Percentiles rank a stretch among this genome's conserved stretches.
These are phyloP conservation scores for Bullera alba DNA, from an alignment of 768 basidiomycete genomes.

Conservation along the genomic window DNA sequence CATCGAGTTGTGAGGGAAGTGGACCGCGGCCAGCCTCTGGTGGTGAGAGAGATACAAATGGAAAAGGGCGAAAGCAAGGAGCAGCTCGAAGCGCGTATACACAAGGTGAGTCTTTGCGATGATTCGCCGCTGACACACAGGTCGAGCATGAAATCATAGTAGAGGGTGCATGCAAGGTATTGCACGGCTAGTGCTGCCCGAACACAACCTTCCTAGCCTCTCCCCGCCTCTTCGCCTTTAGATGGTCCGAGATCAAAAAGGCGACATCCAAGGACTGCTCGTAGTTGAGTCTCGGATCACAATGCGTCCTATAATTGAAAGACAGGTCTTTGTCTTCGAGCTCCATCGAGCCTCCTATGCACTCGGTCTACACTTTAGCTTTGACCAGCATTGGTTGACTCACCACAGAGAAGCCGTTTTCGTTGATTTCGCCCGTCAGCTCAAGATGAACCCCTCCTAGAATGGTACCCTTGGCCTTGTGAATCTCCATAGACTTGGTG, in stretches of 20 bases:
- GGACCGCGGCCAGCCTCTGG: conserved; percentile 79
- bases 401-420: conserved; percentile 79
- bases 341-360: conserved; percentile 93
- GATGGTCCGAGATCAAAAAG: conserved; percentile 73
- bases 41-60: conserved; percentile 72
- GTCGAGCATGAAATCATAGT: conserved; percentile 89
- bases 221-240: conserved; percentile 59
- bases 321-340: conserved; percentile 79
- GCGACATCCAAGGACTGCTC: conserved; percentile 90
- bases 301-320: conserved; percentile 89
- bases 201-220: conserved; percentile 41
- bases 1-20: conserved; percentile 90
- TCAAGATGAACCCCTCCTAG: conserved; percentile 79
- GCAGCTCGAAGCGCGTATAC: conserved; percentile 68
- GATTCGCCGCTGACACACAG: conserved; percentile 10
- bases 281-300: conserved; percentile 88
- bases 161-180: conserved; percentile 64
- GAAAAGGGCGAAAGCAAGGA: conserved; percentile 64
- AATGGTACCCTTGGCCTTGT: conserved; percentile 63
- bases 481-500: conserved; percentile 71
- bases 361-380: conserved; percentile 59
- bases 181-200: conserved; percentile 49
- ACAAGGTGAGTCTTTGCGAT: conserved; percentile 48
- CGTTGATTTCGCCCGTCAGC: conserved; percentile 83
- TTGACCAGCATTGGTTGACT: conserved; percentile 7